Evolutionary conservation across 306 rosid genomes (phyloP).

Genomic region (Canavalia gladiata): DNA sequence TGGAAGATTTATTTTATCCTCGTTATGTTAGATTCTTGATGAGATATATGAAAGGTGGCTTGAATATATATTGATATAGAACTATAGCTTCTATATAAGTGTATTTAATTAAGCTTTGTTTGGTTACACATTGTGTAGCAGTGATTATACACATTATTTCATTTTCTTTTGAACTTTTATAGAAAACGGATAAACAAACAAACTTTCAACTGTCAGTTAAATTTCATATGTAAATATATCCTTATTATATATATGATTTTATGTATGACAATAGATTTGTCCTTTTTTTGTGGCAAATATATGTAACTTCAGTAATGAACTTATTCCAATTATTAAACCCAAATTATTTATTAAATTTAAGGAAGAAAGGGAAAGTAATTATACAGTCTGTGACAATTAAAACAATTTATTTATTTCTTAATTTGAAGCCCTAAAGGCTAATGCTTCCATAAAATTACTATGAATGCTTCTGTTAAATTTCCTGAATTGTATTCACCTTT

Average conservation of each 20-base stretch:
- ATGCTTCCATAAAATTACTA: neutral
- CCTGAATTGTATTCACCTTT: conserved; percentile 4
- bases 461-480: neutral
- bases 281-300: neutral
- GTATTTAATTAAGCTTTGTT: neutral
- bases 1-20: conserved; percentile 40
- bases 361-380: conserved; percentile 13
- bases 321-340: neutral
- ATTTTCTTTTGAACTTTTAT: too few species aligned
- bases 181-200: too few species aligned
- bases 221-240: neutral
- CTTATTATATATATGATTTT: neutral
- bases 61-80: neutral
- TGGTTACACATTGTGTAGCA: too few species aligned
- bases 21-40: conserved; percentile 37
- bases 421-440: neutral
- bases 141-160: too few species aligned
- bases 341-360: neutral
- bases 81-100: neutral
- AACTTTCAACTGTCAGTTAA: neutral
- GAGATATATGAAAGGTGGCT: conserved; percentile 46
- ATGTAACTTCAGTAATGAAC: neutral
- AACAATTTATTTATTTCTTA: neutral
- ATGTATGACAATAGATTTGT: neutral
- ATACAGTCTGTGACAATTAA: neutral